phyloP scores from a whole-genome alignment of 2,329 filamentous ascomycete genomes.

The Dothideomycetidae sp. region DNA sequence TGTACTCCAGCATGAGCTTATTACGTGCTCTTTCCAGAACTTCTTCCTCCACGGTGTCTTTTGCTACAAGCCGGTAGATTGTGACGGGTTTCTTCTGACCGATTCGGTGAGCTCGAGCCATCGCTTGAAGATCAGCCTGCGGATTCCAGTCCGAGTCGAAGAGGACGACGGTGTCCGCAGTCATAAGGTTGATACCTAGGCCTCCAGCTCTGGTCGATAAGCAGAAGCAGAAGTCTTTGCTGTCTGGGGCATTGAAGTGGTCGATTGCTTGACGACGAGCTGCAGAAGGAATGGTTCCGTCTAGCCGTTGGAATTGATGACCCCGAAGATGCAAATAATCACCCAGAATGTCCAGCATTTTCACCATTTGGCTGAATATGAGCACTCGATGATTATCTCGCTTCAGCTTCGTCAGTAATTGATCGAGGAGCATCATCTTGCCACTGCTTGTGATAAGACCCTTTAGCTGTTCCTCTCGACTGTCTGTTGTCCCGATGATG shows the following conservation, averaged over 20 bases:
- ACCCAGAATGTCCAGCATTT: conserved; percentile 89
- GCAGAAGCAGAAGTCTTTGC: conserved; percentile 90
- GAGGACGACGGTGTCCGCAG: conserved; percentile 90
- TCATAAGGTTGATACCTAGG: conserved; percentile 98
- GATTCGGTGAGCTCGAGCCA: conserved; percentile 96
- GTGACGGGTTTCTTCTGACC: conserved; percentile 93
- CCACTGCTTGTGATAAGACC: conserved; percentile 92
- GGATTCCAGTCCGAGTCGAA: conserved; percentile 99
- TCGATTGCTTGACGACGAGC: conserved; percentile 89
- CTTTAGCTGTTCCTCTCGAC: conserved; percentile 81
- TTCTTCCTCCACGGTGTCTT: conserved; percentile 97
- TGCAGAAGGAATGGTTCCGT: conserved; percentile 83
- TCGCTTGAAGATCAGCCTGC: conserved; percentile 92
- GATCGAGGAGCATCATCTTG: conserved; percentile 98
- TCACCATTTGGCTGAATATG: conserved; percentile 99
- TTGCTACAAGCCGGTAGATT: conserved; percentile 90
- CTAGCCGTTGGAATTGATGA: conserved; percentile 89
- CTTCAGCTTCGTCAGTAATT: conserved; percentile 84
- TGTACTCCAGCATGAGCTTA: conserved; percentile 92
- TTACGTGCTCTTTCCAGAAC: conserved; percentile 91
- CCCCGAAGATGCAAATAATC: conserved; percentile 87
- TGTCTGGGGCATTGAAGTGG: conserved; percentile 94
- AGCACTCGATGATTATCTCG: conserved; percentile 88
- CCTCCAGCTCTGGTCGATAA: conserved; percentile 91
- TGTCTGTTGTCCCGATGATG: conserved; percentile 55